Base-by-base conservation (phyloP, 495 filamentous ascomycete genomes). In the Aspergillus sclerotioniger region DNA sequence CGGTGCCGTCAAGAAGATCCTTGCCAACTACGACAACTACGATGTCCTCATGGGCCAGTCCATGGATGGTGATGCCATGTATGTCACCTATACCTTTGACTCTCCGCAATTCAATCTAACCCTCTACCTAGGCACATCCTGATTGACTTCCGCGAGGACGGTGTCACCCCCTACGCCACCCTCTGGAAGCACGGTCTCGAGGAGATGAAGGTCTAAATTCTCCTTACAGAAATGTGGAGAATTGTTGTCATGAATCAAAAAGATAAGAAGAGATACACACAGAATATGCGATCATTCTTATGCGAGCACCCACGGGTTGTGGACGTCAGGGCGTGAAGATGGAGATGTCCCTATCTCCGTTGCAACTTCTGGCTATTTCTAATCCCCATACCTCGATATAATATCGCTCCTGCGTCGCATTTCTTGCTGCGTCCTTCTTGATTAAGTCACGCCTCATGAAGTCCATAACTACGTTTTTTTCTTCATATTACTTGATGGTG, bases 71-170 rank as follows among this genome's bases (percentile, higher is more conserved):
- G 90, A 96, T 64, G 92, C 89, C 76, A 98, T 98, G 94, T 90
- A 74, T 63, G 79, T 80, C 58, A 10, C 25, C 13, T 28, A 43
- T 21, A 0, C 8, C 17, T 8, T 28, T 28, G 3, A 19, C n/a
- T 57, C 4, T 29, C 20, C 9, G 28, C 65, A 45, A 20, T 53
- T 45, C 8, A 25, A n/a, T 9, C 68, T 73, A 53, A 72, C 32
- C 37, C 9, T 28, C 25, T 25, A 15, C 49, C 50, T 28, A 96
- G 91, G 91, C 82, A 96, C 67, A 81, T 94, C 56, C 90, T 97
- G 54, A 87, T 97, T 71, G 93, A 98, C 80, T 98, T 96, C 82
- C 91, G 93, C 67, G 92, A 95, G 70, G 95, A 98, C 64, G 94
- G 94, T 72, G 74, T 88, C 59, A 98, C 93, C 28, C 94, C 94